Conservation (phyloP, 108 stramenopile species). For the Skeletonema tropicum region DNA sequence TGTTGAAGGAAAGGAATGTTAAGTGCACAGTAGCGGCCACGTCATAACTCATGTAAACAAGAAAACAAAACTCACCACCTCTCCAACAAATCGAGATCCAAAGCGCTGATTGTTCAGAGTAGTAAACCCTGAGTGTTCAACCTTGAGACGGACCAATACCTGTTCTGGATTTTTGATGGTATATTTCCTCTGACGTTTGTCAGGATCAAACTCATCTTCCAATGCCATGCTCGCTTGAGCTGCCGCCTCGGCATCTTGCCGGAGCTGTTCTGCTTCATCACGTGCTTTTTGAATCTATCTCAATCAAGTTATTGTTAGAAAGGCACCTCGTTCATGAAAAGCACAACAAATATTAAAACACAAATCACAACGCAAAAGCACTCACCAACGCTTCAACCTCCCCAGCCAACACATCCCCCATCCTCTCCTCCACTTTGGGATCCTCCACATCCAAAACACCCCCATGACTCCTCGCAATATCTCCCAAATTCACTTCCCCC, state of each 20-base stretch:
- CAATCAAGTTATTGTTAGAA: too few relatives aligned
- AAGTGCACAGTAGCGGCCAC: neutral
- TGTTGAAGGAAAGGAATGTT: slow-evolving; percentile 7
- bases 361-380: neutral
- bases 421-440: slow-evolving; percentile 76
- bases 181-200: slow-evolving; percentile 47
- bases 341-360: neutral
- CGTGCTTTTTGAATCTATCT: slow-evolving; percentile 43
- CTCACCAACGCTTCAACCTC: slow-evolving; percentile 72
- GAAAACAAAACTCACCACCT: slow-evolving; percentile 59
- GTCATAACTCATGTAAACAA: slow-evolving; percentile 5
- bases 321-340: neutral
- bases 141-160: slow-evolving; percentile 91
- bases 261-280: slow-evolving; percentile 32
- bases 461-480: slow-evolving; percentile 25
- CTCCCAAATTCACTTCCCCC: slow-evolving; percentile 65
- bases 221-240: slow-evolving; percentile 15
- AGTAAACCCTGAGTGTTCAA: slow-evolving; percentile 95
- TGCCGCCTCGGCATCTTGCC: slow-evolving; percentile 35
- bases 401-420: slow-evolving; percentile 62
- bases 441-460: slow-evolving; percentile 74
- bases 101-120: slow-evolving; percentile 92
- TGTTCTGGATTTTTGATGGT: slow-evolving; percentile 74
- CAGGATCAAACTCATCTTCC: slow-evolving; percentile 46
- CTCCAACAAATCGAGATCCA: slow-evolving; percentile 89